Base-by-base conservation (phyloP, 345 rosid species). In the Rhodamnia rubescens region DNA sequence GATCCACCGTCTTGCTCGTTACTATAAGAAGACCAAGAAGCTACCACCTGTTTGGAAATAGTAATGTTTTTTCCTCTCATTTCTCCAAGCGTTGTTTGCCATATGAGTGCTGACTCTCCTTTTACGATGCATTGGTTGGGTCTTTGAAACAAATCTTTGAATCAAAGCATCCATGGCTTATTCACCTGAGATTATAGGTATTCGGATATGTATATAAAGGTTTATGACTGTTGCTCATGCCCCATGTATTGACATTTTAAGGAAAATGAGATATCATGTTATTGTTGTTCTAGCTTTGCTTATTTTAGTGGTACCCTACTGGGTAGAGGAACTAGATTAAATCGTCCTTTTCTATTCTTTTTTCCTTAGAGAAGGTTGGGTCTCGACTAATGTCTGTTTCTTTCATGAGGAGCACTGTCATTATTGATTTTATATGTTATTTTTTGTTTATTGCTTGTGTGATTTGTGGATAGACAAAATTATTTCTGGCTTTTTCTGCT, bases 41-140 rank as follows among this genome's bases (percentile, higher is more conserved):
- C 96, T 96, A 61, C 98, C 98, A 14, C 98, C 98, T 1, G 98
- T 96, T 85, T 96, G 98, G 98, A 96, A 96, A 86, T 96, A 95
- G 96, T 93, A 83, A 91, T 32, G 95, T 90, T 55, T 75, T 24
- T 58, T 29, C 3, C 27, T 64, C 32, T 59, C 26, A 18, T 36
- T 69, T 69, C 80, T 69, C 26, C 26, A 4, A 36, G 80, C 1
- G 0, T 18, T 11, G 1, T 69, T 69, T 69, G 26, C 47, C 21
- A 69, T 36, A 36, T 36, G 80, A 36, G 24, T 32, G 47, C 8
- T 18, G 42, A 9, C 4, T 69, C 7, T 56, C 47, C 26, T 36
- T 36, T 69, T 69, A 69, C 32, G 47, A 32, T 69, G 47, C 47
- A 32, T 9, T 69, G 80, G 80, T 20, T 18, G 80, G 47, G 11